These are phyloP conservation scores for Ampelocalamus luodianensis DNA, from an alignment of 176 grass and related monocot genomes.

Conservation along the genomic window DNA sequence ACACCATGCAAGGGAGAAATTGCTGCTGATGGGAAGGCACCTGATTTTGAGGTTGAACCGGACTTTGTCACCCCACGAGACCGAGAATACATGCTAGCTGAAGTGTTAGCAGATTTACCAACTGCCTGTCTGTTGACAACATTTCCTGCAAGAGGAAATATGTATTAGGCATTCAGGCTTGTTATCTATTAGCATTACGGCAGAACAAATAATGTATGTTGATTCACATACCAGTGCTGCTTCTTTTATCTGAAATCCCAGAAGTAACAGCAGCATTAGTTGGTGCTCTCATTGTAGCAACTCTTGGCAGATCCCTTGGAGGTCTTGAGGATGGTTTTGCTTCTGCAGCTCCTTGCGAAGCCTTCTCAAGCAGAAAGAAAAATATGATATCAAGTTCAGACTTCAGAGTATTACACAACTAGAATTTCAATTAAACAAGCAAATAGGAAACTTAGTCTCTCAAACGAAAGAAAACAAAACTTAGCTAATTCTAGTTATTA, in stretches of 20 bases:
- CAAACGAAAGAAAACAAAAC: conserved; percentile 6
- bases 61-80: conserved; percentile 30
- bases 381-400: conserved; percentile 14
- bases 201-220: conserved; percentile 11
- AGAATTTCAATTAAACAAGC: conserved; percentile 23
- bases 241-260: conserved; percentile 59
- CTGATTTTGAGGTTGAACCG: conserved; percentile 27
- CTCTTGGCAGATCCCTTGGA: conserved; percentile 66
- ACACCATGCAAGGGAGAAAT: not conserved
- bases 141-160: conserved; percentile 55
- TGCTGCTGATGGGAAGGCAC: conserved; percentile 6
- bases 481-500: not conserved
- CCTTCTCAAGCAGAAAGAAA: conserved; percentile 42
- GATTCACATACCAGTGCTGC: conserved; percentile 60
- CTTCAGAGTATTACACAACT: conserved; percentile 15
- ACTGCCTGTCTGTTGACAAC: conserved; percentile 44
- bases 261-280: conserved; percentile 39
- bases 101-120: conserved; percentile 42
- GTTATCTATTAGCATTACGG: not conserved
- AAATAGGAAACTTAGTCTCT: not conserved
- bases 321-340: conserved; percentile 61
- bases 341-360: conserved; percentile 38
- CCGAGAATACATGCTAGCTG: conserved; percentile 28
- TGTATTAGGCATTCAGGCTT: not conserved
- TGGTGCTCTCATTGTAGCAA: conserved; percentile 53